Evolutionary conservation across 208 protist genomes (phyloP), one percentile per base, ranked within the genome.

Genomic region (Phytomonas sp.): DNA sequence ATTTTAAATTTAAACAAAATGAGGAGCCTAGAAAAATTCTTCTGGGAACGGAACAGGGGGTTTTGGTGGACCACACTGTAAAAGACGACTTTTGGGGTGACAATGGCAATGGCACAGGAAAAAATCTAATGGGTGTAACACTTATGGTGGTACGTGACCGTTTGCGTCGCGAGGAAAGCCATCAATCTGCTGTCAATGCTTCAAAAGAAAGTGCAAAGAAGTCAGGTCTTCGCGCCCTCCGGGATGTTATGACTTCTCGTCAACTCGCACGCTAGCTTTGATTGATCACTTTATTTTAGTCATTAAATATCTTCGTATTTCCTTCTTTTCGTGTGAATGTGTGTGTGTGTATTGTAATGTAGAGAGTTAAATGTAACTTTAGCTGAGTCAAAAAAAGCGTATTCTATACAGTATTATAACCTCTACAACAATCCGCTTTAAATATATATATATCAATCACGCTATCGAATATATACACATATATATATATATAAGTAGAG

Each of bases 1-100:
- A 95, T 79, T 84, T 89, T 73, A 95, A 95, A 77, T 93, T 95
- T 56, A 92, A 92, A 73, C 87, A 95, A 69, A 95, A 95, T 74
- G 79, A 89, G 5, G 75, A 71, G 6, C 76, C 81, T 0, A 83
- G 84, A 16, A 59, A 69, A 11, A 69, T 90, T 40, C 75, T 95
- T 59, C 68, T 95, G 37, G 69, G 73, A 33, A 95, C 90, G 32
- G 81, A 85, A 32, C 67, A 81, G 36, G 72, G 78, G 37, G 63
- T 87, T 67, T 74, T 95, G 56, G 85, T 95, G 1, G 84, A 95
- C 49, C 90, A 95, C 84, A 93, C 88, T 4, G 12, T 76, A 4
- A 80, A 66, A 4, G 90, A 95, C 68, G 83, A 90, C 56, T 95
- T 95, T 73, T 95, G 90, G 90, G 87, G 90, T 12, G 90, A 95